phyloP scores from a whole-genome alignment of 1,284 basidiomycete genomes.

The Puccinia coronata region DNA sequence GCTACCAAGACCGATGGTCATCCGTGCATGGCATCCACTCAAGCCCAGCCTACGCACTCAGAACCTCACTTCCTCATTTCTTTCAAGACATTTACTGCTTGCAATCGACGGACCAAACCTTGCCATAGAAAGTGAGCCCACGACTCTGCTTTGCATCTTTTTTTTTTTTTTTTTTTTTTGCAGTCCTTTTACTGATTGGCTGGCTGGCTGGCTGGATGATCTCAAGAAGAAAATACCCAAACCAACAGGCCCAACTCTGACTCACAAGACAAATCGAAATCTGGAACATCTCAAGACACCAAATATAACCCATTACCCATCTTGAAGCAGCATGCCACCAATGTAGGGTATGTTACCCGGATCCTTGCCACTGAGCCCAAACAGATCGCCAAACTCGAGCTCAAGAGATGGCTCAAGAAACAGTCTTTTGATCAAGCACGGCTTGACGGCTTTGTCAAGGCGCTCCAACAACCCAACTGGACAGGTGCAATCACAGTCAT shows the following conservation, averaged over 20 bases:
- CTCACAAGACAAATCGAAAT: not conserved
- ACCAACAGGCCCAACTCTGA: not conserved
- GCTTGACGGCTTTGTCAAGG: conserved; percentile 31
- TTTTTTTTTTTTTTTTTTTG: no score
- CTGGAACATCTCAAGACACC: not conserved
- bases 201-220: not conserved
- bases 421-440: conserved; percentile 9
- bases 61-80: not conserved
- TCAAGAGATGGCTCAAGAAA: conserved; percentile 45
- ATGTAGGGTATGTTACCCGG: conserved; percentile 43
- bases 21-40: conserved; percentile 15
- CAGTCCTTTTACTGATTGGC: not conserved
- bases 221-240: not conserved
- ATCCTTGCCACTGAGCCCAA: conserved; percentile 34
- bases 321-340: conserved; percentile 31
- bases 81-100: conserved; percentile 1
- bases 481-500: conserved; percentile 7
- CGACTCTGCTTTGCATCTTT: no score
- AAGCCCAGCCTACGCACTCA: not conserved
- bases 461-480: conserved; percentile 32
- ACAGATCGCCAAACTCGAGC: conserved; percentile 37
- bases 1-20: not conserved
- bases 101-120: not conserved
- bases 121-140: not conserved
- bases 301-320: conserved; percentile 36